Evolutionary conservation across 164 flowering plant species (phyloP).

Genomic region (Santalum album): DNA sequence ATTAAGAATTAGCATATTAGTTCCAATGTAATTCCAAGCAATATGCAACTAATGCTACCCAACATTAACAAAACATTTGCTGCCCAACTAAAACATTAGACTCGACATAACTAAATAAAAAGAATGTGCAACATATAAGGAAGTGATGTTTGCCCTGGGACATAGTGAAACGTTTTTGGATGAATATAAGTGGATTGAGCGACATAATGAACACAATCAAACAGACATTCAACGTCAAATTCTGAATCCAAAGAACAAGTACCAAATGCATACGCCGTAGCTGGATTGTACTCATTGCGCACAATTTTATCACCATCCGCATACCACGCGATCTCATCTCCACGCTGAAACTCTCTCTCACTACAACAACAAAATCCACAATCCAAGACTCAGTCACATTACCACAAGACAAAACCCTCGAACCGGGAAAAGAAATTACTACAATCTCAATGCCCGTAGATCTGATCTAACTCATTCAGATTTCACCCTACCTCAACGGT

Average conservation of each 20-base stretch:
- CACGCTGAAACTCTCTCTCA: constrained; percentile 82
- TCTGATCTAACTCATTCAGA: constrained; percentile 33
- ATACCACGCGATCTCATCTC: constrained; percentile 94
- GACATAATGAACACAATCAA: too few species aligned
- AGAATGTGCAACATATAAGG: too few species aligned
- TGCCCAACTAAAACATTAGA: too few species aligned
- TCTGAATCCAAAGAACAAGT: constrained; percentile 10
- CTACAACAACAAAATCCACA: constrained; percentile 34
- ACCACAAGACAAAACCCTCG: constrained; percentile 11
- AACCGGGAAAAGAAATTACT: constrained; percentile 1
- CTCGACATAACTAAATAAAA: too few species aligned
- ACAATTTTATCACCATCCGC: constrained; percentile 90
- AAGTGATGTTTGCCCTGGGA: too few species aligned
- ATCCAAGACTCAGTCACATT: constrained; percentile 12
- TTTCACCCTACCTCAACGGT: constrained; percentile 74
- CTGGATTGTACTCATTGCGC: constrained; percentile 78
- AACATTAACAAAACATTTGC: too few species aligned
- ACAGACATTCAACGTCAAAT: background rate
- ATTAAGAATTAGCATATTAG: too few species aligned
- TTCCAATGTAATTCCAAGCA: too few species aligned
- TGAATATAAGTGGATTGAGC: too few species aligned
- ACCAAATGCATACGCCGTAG: constrained; percentile 93
- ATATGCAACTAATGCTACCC: too few species aligned
- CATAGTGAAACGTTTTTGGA: too few species aligned
- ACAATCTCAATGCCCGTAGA: constrained; percentile 21